phyloP scores from a whole-genome alignment of 2,329 filamentous ascomycete species.

The Venturia oleaginea region DNA sequence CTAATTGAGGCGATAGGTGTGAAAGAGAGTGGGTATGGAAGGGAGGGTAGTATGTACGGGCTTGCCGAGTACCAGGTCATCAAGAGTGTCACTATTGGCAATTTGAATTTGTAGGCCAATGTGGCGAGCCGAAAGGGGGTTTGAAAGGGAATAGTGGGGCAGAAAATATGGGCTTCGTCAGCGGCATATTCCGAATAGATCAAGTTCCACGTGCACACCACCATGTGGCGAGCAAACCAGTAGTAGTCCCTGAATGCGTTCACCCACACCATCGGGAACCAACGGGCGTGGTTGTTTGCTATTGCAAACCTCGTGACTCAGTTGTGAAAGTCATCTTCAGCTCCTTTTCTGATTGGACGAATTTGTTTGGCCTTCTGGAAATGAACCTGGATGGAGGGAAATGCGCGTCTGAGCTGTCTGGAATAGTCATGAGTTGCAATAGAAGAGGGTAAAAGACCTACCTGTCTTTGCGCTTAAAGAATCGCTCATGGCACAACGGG shows the following conservation, averaged over 20 bases:
- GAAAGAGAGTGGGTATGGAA: slow-evolving; percentile 15
- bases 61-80: slow-evolving; percentile 14
- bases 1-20: slow-evolving; percentile 1
- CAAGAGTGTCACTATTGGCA: slow-evolving; percentile 15
- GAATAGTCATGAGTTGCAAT: background rate
- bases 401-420: background rate
- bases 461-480: background rate
- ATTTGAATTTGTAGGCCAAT: slow-evolving; percentile 8
- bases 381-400: background rate
- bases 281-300: background rate
- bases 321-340: background rate
- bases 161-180: background rate
- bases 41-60: slow-evolving; percentile 14
- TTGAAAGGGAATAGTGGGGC: background rate
- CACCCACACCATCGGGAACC: background rate
- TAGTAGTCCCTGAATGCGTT: background rate
- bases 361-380: background rate
- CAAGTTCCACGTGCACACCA: background rate
- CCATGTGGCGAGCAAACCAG: background rate
- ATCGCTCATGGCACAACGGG: background rate
- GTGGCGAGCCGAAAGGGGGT: background rate
- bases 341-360: background rate
- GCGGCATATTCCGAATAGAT: background rate
- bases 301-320: slow-evolving; percentile 3
- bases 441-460: background rate